phyloP scores from a whole-genome alignment of 169 alveolate genomes.

The Plasmodium berghei region DNA sequence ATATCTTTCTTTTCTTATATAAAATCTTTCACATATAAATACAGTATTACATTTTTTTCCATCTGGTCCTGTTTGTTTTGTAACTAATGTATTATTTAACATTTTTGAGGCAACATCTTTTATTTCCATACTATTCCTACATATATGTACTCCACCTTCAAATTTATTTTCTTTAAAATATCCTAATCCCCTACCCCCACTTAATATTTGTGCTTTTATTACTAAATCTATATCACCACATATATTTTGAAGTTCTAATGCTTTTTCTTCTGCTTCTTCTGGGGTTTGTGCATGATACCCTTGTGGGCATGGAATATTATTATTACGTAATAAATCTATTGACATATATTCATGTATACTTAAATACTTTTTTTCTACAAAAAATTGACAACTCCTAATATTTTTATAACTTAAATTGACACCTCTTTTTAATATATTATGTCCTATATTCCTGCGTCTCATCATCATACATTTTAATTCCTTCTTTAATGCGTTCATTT shows the following conservation, averaged over 20 bases:
- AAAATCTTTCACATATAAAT: conserved; percentile 88
- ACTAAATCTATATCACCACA: conserved; percentile 79
- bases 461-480: conserved; percentile 25
- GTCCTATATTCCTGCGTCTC: conserved; percentile 12
- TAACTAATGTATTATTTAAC: conserved; percentile 90
- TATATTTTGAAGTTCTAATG: conserved; percentile 77
- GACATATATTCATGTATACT: conserved; percentile 86
- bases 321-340: conserved; percentile 78
- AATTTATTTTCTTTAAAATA: conserved; percentile 87
- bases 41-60: conserved; percentile 91
- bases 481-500: conserved; percentile 20
- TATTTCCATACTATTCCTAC: conserved; percentile 86
- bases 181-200: conserved; percentile 96
- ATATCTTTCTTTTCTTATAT: conserved; percentile 91
- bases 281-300: conserved; percentile 82
- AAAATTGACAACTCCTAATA: not conserved
- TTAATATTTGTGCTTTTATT: conserved; percentile 90
- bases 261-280: conserved; percentile 85
- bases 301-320: conserved; percentile 85
- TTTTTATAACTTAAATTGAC: not conserved
- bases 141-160: conserved; percentile 92
- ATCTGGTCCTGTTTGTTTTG: conserved; percentile 90
- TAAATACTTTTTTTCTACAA: conserved; percentile 69
- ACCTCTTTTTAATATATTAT: not conserved
- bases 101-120: conserved; percentile 87